Evolutionary conservation across 2,329 filamentous ascomycete genomes (phyloP), one percentile per base, ranked within the genome.

Genomic region (Cladosporium phlei): DNA sequence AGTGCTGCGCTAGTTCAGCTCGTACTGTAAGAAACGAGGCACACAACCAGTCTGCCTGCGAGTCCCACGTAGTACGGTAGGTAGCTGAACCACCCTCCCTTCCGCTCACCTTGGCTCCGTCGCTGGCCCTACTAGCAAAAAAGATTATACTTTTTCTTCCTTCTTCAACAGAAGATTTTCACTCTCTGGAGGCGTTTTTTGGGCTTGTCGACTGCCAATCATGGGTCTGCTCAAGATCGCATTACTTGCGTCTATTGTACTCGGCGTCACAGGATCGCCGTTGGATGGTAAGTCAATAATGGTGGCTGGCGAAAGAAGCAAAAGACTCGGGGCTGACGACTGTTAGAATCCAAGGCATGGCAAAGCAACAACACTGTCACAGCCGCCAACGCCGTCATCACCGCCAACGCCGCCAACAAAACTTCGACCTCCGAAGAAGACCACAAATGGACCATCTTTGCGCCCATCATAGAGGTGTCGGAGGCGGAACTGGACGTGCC

Each of bases 171-270:
- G n/a, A n/a, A n/a, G n/a, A n/a, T n/a, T n/a, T n/a, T n/a, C n/a
- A n/a, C n/a, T n/a, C n/a, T n/a, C 30, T 44, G 11, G 22, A 37
- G 32, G 32, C 42, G 24, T 28, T 45, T 27, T 35, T 19, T n/a
- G n/a, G n/a, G n/a, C n/a, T n/a, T n/a, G n/a, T n/a, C n/a, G 29
- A 32, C 32, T 45, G 32, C 21, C 11, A 17, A 21, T 3, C 14
- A 29, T 29, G 24, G n/a, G 27, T 9, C 19, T 28, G 32, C 24
- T 37, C 12, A 27, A 17, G 12, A 24, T 21, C 10, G 42, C 38
- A 22, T 9, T 45, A 2, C 17, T 35, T 17, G 32, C 42, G 16
- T 12, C 37, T 11, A 32, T 32, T 10, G 19, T 29, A 4, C 9
- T 45, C 5, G 42, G 42, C 24, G 32, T 45, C 8, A n/a, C 21